Conservation (phyloP, 441 rosid species). For the Croton setiger region DNA sequence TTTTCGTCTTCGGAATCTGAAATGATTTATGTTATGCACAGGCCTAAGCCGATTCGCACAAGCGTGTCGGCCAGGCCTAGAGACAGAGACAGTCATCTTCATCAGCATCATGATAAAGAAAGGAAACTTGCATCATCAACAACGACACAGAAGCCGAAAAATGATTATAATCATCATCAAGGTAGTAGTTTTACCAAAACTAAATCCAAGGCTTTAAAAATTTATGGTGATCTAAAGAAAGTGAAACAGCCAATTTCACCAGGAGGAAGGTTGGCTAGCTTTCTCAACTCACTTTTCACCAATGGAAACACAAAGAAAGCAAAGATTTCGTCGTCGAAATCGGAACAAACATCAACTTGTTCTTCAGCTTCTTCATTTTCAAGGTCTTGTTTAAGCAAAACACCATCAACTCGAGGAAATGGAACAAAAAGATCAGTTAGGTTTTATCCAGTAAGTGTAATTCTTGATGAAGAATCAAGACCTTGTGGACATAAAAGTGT, state of each 20-base stretch:
- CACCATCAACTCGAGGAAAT: constrained; percentile 43
- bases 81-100: background rate
- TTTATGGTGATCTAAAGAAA: constrained; percentile 60
- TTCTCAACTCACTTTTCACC: constrained; percentile 73
- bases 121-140: constrained; percentile 27
- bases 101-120: constrained; percentile 18
- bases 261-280: constrained; percentile 65
- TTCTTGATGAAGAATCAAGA: constrained; percentile 59
- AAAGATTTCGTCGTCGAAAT: constrained; percentile 36
- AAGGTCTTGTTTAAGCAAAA: constrained; percentile 75
- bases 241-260: constrained; percentile 90
- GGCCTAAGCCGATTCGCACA: constrained; percentile 55
- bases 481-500: constrained; percentile 53
- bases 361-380: constrained; percentile 88
- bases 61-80: constrained; percentile 28
- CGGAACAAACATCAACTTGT: constrained; percentile 53
- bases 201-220: constrained; percentile 57
- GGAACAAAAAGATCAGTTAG: constrained; percentile 68
- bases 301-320: constrained; percentile 51
- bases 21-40: constrained; percentile 37
- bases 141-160: constrained; percentile 26
- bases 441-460: constrained; percentile 69
- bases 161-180: constrained; percentile 17
- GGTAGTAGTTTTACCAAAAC: constrained; percentile 38
- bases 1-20: constrained; percentile 78